Conservation (phyloP, 352 stramenopile genomes). For the Thraustotheca clavata region DNA sequence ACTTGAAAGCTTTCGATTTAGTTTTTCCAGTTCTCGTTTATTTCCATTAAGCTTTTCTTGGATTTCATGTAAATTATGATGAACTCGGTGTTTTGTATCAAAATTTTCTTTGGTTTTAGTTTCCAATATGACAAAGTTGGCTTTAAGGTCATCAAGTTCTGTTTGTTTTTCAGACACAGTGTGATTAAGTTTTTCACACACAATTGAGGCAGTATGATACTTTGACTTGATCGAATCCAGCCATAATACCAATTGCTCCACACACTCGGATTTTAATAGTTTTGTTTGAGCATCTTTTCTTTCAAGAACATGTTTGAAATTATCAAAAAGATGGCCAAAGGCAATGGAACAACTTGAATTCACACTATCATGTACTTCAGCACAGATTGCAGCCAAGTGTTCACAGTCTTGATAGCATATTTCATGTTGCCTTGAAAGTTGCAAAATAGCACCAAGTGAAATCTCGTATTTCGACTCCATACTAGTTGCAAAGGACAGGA, state of each 20-base stretch:
- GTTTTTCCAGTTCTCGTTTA: background rate
- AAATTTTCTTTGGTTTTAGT: background rate
- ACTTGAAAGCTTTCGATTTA: too few relatives aligned
- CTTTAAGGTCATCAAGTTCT: background rate
- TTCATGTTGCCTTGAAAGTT: too few relatives aligned
- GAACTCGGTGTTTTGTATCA: background rate
- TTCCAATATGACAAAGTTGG: background rate
- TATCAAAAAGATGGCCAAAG: conserved; percentile 4
- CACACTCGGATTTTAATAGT: background rate
- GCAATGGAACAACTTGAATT: background rate
- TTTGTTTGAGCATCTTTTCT: background rate
- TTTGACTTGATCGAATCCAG: background rate
- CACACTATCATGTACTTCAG: background rate
- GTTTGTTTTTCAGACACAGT: background rate
- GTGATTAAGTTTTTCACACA: background rate
- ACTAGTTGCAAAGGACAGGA: background rate
- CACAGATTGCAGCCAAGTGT: background rate
- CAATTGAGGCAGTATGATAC: background rate
- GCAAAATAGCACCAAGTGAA: background rate
- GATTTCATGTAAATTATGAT: background rate
- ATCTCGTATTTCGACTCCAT: background rate
- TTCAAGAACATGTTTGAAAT: conserved; percentile 1
- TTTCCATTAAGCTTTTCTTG: background rate
- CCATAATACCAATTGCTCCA: background rate
- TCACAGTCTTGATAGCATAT: background rate